Percentiles rank a stretch among this genome's conserved stretches.
Evolutionary conservation across 306 rosid species (phyloP).

Genomic region (Gillenia trifoliata): DNA sequence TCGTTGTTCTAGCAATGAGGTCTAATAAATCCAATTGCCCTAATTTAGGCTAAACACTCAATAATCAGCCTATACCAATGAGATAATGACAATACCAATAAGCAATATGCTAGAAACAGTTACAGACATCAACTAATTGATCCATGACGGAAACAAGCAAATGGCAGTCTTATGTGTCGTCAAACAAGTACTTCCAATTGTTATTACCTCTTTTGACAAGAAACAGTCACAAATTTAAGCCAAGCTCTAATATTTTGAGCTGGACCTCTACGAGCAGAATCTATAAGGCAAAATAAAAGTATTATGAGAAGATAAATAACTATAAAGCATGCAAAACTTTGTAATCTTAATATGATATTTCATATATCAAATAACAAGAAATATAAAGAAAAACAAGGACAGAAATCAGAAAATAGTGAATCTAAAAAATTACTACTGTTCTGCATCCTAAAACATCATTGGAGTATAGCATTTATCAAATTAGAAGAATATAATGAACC

Average conservation of each 20-base stretch:
- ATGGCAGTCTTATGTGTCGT: neutral
- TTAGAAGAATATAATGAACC: neutral
- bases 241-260: conserved; percentile 76
- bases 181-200: neutral
- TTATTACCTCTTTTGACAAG: conserved; percentile 63
- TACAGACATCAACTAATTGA: conserved; percentile 10
- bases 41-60: neutral
- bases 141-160: neutral
- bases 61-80: neutral
- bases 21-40: neutral
- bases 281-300: conserved; percentile 31
- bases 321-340: neutral
- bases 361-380: neutral
- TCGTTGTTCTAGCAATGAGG: neutral
- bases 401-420: neutral
- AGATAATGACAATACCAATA: neutral
- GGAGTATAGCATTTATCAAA: neutral
- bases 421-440: neutral
- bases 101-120: neutral
- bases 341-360: neutral
- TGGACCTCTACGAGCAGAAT: conserved; percentile 56
- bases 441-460: neutral
- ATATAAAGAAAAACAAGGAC: neutral
- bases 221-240: conserved; percentile 55
- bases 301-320: conserved; percentile 19